Base-by-base conservation (phyloP, 371 early-diverging fungal genomes). In the Lichtheimia corymbifera region DNA sequence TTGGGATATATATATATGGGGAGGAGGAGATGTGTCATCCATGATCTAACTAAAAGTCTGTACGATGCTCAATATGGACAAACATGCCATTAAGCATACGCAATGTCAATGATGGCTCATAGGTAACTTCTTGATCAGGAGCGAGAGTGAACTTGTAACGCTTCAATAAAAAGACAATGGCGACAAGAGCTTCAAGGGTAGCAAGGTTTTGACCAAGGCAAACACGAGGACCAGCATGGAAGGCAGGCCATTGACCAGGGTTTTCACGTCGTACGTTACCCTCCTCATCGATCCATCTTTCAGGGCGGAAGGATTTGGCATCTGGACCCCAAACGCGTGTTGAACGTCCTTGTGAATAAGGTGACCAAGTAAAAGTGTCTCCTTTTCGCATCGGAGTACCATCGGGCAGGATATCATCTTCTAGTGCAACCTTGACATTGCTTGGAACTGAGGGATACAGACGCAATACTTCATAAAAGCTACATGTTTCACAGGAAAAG, bases 381-480 rank as follows among this genome's bases (percentile, higher is more conserved):
- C 87, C 88, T 52, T 80, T 80, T 44, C 75, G 72, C 2, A 91
- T 71, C 5, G 62, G 63, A 24, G 83, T 82, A 6, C 91, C 90
- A 55, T 89, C 88, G 3, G 93, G 93, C 55, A 86, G 74, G 5
- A 86, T 59, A 65, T 88, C 87, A 63, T 89, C 90, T 22, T 83
- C 63, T 14, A 88, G 63, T 12, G 88, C 89, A 40, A 71, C 61
- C 72, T 90, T 90, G 35, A 77, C 66, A 28, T 89, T 85, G 17
- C 56, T 62, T 28, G 93, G 93, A 0, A 93, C 91, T 12, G 85
- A 82, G 0, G 92, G 91, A 65, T 88, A 82, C 12, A 89, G 67
- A n/a, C 92, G 81, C 11, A 93, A 68, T 0, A 83, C 73, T 69
- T 93, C 93, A 59, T 76, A 76, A 59, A 82, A 76, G 18, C 58